Percentiles rank a stretch among this genome's conserved stretches.
Evolutionary conservation across 306 rosid genomes (phyloP).

Genomic region (Inga laurina): DNA sequence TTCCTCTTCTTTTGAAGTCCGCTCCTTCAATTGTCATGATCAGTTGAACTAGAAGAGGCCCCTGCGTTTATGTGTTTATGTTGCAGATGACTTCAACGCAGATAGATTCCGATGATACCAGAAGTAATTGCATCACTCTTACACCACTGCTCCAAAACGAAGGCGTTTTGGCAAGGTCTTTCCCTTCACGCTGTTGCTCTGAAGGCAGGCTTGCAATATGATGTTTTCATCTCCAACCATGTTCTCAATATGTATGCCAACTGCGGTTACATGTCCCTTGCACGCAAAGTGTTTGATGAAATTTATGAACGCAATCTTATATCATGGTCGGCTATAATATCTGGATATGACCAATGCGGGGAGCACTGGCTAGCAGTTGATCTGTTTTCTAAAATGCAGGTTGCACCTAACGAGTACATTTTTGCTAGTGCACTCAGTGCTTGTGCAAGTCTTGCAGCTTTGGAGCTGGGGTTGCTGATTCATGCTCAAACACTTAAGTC

Average conservation of each 20-base stretch:
- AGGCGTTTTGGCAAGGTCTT: slow-evolving; percentile 32
- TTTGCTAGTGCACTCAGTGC: slow-evolving; percentile 43
- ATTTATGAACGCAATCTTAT: slow-evolving; percentile 35
- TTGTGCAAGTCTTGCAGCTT: slow-evolving; percentile 33
- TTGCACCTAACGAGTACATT: slow-evolving; percentile 36
- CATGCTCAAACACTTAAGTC: slow-evolving; percentile 40
- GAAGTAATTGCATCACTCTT: slow-evolving; percentile 34
- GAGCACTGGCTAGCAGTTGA: slow-evolving; percentile 40
- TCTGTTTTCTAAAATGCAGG: slow-evolving; percentile 36
- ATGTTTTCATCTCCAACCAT: slow-evolving; percentile 34
- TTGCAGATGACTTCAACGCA: not conserved
- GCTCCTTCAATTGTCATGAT: not conserved
- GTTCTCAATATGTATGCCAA: not conserved
- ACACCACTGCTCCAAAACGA: slow-evolving; percentile 41
- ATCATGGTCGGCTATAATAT: slow-evolving; percentile 50
- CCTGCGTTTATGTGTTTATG: not conserved
- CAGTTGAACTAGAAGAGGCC: not conserved
- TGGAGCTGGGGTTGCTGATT: slow-evolving; percentile 36
- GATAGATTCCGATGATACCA: slow-evolving; percentile 2
- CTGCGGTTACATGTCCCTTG: not conserved
- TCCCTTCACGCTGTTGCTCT: slow-evolving; percentile 40
- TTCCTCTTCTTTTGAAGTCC: not conserved
- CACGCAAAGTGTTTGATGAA: not conserved
- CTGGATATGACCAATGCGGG: slow-evolving; percentile 46
- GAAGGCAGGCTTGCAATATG: slow-evolving; percentile 40